Evolutionary conservation across 106 monocot species (phyloP).

Genomic region (Agapanthus africanus): DNA sequence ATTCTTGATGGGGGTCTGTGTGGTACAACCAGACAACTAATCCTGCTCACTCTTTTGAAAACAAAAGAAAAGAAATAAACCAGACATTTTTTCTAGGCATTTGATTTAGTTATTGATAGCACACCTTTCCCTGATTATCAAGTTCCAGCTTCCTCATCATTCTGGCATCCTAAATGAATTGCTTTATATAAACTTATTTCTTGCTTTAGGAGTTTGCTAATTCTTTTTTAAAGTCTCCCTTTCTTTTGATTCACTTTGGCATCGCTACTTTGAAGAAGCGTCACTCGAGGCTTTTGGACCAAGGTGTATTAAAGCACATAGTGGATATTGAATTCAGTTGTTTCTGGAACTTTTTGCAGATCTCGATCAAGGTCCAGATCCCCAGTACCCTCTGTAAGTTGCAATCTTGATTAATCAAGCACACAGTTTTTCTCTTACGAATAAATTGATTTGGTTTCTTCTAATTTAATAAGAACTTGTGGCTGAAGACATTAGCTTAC

Average conservation of each 20-base stretch:
- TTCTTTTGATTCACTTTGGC: conserved; percentile 8
- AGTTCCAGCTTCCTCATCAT: conserved; percentile 2
- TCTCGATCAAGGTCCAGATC: conserved; percentile 46
- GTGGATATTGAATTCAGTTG: conserved; percentile 48
- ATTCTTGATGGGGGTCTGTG: neutral
- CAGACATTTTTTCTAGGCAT: neutral
- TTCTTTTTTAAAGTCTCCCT: conserved; percentile 12
- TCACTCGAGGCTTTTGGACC: conserved; percentile 37
- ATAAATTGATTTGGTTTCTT: neutral
- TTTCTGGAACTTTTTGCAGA: conserved; percentile 73
- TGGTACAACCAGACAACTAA: conserved; percentile 13
- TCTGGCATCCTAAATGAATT: neutral
- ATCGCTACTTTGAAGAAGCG: conserved; percentile 31
- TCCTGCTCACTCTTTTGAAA: neutral
- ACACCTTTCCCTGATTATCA: neutral
- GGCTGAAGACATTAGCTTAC: neutral
- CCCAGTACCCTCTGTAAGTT: conserved; percentile 41
- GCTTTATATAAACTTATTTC: neutral
- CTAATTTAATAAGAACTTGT: neutral
- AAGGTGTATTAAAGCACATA: conserved; percentile 31
- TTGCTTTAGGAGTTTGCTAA: conserved; percentile 4
- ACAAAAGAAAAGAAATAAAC: no score
- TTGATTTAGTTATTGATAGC: neutral
- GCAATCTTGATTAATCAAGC: neutral
- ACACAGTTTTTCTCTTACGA: neutral